These are phyloP conservation scores for Entomortierella lignicola DNA, from an alignment of 192 early-diverging fungal species.

Conservation along the genomic window DNA sequence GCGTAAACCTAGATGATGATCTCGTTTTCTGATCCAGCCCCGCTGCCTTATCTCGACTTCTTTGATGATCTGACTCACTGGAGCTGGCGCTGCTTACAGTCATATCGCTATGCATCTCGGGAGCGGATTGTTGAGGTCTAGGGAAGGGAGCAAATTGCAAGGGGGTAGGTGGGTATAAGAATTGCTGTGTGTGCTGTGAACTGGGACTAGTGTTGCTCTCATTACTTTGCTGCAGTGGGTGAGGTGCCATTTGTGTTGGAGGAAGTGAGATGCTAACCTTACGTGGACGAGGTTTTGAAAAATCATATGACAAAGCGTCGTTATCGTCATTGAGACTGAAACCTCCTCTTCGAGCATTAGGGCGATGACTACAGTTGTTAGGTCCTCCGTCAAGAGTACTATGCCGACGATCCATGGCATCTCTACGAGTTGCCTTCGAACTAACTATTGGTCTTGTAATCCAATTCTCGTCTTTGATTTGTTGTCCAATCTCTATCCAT, in stretches of 20 bases:
- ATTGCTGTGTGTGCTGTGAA: not conserved
- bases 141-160: too few species aligned
- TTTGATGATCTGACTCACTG: constrained; percentile 5
- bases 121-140: not conserved
- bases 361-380: not conserved
- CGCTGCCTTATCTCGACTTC: constrained; percentile 15
- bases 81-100: constrained; percentile 11
- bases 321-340: not conserved
- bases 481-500: constrained; percentile 44
- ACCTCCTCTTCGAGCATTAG: not conserved
- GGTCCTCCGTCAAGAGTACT: constrained; percentile 5
- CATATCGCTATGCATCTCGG: constrained; percentile 6
- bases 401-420: not conserved
- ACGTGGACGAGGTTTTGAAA: not conserved
- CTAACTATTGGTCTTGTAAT: constrained; percentile 5
- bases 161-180: too few species aligned
- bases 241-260: not conserved
- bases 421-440: not conserved
- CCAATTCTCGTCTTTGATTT: constrained; percentile 48
- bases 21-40: constrained; percentile 19
- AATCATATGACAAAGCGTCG: not conserved
- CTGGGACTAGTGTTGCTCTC: not conserved
- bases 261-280: not conserved
- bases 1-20: not conserved
- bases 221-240: not conserved